phyloP scores from a whole-genome alignment of 768 basidiomycete species.

The Hirschioporus abietinus region DNA sequence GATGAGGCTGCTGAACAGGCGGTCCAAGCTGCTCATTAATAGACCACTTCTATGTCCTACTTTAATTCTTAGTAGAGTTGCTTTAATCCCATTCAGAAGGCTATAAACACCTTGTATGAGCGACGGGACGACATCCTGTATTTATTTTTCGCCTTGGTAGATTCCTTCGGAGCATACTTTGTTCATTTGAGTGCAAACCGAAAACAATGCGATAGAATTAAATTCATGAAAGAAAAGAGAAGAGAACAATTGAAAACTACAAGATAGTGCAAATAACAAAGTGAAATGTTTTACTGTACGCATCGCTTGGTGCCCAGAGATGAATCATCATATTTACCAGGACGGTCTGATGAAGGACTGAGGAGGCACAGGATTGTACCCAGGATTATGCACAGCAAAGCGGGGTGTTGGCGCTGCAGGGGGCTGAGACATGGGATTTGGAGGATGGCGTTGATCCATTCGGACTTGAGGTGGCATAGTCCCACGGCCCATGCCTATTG shows the following conservation, averaged over 20 bases:
- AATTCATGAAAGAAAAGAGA: conserved; percentile 1
- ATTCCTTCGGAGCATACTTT: not conserved
- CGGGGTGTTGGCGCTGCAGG: conserved; percentile 23
- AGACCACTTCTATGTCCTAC: conserved; percentile 25
- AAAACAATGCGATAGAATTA: not conserved
- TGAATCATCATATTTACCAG: conserved; percentile 35
- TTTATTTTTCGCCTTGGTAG: not conserved
- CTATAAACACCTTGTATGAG: not conserved
- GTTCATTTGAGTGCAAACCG: not conserved
- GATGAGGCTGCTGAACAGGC: conserved; percentile 88
- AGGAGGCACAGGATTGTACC: conserved; percentile 38
- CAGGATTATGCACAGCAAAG: conserved; percentile 26
- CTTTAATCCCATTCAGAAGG: not conserved
- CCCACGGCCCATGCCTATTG: conserved; percentile 36
- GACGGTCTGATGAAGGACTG: conserved; percentile 40
- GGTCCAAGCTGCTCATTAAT: conserved; percentile 49
- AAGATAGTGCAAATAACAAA: conserved; percentile 2
- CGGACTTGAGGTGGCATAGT: conserved; percentile 42
- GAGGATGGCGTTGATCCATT: conserved; percentile 36
- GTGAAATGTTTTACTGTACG: conserved; percentile 1
- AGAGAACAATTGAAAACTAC: conserved; percentile 7
- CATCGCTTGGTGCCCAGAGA: not conserved
- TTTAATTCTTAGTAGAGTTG: conserved; percentile 4
- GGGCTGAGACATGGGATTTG: conserved; percentile 35
- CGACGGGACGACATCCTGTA: not conserved